Evolutionary conservation across 441 rosid species (phyloP), one percentile per base, ranked within the genome.

Genomic region (Lepidium campestre): DNA sequence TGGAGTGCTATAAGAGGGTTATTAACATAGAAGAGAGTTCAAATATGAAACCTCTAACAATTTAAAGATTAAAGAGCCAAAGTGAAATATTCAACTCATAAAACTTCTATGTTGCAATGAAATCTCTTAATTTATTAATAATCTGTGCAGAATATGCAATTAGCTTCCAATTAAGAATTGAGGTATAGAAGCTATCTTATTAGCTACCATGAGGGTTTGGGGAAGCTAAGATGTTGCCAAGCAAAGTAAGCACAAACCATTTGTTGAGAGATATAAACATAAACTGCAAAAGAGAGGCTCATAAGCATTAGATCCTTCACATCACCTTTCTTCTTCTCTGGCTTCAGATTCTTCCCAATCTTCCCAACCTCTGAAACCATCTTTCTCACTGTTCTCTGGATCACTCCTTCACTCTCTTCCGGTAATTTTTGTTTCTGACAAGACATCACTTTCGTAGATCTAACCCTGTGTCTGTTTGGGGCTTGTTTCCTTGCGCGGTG

Each of bases 201-300:
- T 14, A 62, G 23, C 76, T 81, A 91, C 92, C 91, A 86, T 36
- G 84, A 65, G 10, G 79, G 85, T 58, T 77, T 80, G 44, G 84
- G 79, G 84, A 84, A 79, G 77, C 73, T 81, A 65, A 66, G 66
- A 47, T 73, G 77, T 8, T 71, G 54, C 93, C 96, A 88, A 25
- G 83, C 83, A 72, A 63, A 86, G 74, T 86, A 90, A 69, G 96
- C 90, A 70, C 87, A 83, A 19, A 88, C 96, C 72, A 90, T 75
- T 72, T 69, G 80, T 60, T 92, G 91, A 64, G 95, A 92, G 10
- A 89, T 85, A 45, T 92, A 87, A 17, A 89, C 86, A 75, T 87
- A 87, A 59, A 92, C 80, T 12, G 98, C 96, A 73, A 89, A 92
- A 10, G 96, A 85, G 14, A 92, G 71, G 44, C 93, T 79, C 93